Base-by-base conservation (phyloP, 495 filamentous ascomycete genomes). In the Penicillium canescens region DNA sequence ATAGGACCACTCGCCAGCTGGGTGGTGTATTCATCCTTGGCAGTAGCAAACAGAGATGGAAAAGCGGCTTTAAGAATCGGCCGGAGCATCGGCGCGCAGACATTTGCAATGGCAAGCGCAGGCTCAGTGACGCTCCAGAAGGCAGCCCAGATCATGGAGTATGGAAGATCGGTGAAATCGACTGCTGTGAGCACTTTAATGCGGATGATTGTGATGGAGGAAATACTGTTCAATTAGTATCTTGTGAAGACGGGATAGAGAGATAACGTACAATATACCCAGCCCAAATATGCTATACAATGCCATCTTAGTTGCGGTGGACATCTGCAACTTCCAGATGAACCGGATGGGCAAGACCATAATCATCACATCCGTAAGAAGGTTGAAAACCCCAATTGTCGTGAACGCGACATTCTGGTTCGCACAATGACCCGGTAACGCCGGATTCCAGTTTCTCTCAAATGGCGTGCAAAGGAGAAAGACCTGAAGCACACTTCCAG, bases 301-400 rank as follows among this genome's bases (percentile, higher is more conserved):
- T 0, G 51, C 56, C 42, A 63, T 18, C 45, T 66, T 66, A 3
- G 60, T 63, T 26, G 46, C 57, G 2, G 37, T 33, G 8, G 48
- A 53, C 54, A 61, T 60, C 36, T 78, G 69, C 23, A 79, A 50
- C 9, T 65, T 60, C 56, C 62, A 64, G 53, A 78, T 69, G 28
- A 71, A 63, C 4, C 71, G 73, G 16, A 77, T 58, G 1, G 76
- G 76, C 39, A 79, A 57, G 0, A 64, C 20, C 26, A 77, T 56
- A 28, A 78, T 75, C 45, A 76, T 38, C 0, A 78, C 16, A 59
- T 81, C 79, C 10, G 70, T 74, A 3, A 63, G 36, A 5, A 80
- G 68, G 26, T 72, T 71, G 41, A 63, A 66, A 1, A 54, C 60
- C 4, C 63, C 63, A 42, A 66, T 66, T 2, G 63, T 58, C 8